Evolutionary conservation across 192 early-diverging fungal genomes (phyloP).

Genomic region (Coemansia reversa): DNA sequence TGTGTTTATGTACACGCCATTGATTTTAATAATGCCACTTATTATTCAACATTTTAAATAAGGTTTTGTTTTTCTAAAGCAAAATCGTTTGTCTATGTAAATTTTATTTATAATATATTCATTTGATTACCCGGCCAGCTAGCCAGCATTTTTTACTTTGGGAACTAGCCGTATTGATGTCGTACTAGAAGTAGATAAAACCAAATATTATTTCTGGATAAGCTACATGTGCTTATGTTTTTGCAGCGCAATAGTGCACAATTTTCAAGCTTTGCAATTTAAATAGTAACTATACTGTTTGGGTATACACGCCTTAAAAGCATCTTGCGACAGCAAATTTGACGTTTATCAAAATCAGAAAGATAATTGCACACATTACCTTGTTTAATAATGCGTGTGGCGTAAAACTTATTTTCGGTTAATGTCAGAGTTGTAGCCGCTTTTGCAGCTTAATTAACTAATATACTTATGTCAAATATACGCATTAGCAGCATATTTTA

Average conservation of each 20-base stretch:
- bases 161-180: not conserved
- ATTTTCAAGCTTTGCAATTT: not conserved
- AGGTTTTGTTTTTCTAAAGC: not conserved
- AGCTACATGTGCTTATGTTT: not conserved
- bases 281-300: not conserved
- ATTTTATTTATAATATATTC: not conserved
- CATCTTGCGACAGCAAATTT: not conserved
- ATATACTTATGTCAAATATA: not conserved
- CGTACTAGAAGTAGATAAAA: not conserved
- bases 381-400: not conserved
- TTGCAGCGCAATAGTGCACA: not conserved
- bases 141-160: not conserved
- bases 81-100: not conserved
- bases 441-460: not conserved
- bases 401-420: not conserved
- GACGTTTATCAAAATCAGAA: not conserved
- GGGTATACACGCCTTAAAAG: not conserved
- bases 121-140: not conserved
- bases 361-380: not conserved
- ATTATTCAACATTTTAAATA: not conserved
- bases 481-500: not conserved
- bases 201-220: not conserved
- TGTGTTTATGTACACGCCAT: not conserved
- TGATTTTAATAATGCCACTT: not conserved
- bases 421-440: too few species aligned